Evolutionary conservation across 371 early-diverging fungal genomes (phyloP).

Genomic region (Dinochytrium kinnereticum): DNA sequence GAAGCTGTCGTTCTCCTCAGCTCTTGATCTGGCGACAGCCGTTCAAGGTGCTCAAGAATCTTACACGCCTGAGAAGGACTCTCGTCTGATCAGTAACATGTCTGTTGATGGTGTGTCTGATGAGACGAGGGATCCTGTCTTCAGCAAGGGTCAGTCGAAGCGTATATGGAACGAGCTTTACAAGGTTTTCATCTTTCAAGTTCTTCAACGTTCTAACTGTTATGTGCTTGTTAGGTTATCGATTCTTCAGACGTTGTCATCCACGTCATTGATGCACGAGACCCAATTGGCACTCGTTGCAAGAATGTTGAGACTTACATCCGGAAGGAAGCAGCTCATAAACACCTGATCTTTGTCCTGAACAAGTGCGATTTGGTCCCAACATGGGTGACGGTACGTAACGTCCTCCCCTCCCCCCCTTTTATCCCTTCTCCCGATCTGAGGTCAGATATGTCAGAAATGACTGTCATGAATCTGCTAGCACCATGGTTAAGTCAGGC

Average conservation of each 20-base stretch:
- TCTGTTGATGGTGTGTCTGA: constrained; percentile 68
- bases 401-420: not conserved
- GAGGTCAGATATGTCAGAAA: too few relatives aligned
- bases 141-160: constrained; percentile 95
- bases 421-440: constrained; percentile 13
- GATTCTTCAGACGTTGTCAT: constrained; percentile 98
- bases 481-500: constrained; percentile 54
- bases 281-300: constrained; percentile 98
- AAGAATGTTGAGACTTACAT: constrained; percentile 89
- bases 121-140: constrained; percentile 82
- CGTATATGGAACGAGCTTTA: constrained; percentile 99
- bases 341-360: constrained; percentile 97
- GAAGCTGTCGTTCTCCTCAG: constrained; percentile 71
- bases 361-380: constrained; percentile 99
- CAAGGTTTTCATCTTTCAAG: constrained; percentile 63
- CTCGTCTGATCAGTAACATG: constrained; percentile 73
- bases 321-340: constrained; percentile 94
- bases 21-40: constrained; percentile 84
- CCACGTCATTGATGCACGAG: constrained; percentile 98
- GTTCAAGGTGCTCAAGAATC: constrained; percentile 55
- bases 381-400: constrained; percentile 94
- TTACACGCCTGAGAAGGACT: constrained; percentile 79
- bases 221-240: constrained; percentile 67
- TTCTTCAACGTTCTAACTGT: not conserved
- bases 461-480: too few relatives aligned